phyloP scores from a whole-genome alignment of 2,329 filamentous ascomycete species.

The Neofusicoccum parvum region DNA sequence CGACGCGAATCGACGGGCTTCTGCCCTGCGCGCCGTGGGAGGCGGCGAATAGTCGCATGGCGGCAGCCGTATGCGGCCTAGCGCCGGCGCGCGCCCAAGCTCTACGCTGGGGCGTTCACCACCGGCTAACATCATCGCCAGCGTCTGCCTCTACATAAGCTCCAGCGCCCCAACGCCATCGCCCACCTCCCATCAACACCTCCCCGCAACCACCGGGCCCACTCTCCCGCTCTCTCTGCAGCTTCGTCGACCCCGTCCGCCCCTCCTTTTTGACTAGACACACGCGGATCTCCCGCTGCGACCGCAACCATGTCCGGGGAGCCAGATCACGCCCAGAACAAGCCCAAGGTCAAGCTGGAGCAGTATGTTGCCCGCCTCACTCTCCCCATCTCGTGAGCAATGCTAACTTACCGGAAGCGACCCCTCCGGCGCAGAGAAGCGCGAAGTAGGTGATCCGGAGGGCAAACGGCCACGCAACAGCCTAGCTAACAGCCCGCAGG shows the following conservation, averaged over 20 bases:
- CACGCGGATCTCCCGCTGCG: constrained; percentile 8
- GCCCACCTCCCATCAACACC: constrained; percentile 1
- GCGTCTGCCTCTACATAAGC: constrained; percentile 19
- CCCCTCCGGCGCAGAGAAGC: constrained; percentile 83
- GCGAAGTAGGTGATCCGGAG: constrained; percentile 64
- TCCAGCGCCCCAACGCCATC: constrained; percentile 12
- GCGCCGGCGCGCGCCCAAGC: constrained; percentile 15
- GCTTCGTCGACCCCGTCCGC: constrained; percentile 6
- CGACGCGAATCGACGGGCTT: constrained; percentile 12
- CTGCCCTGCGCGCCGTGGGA: constrained; percentile 1
- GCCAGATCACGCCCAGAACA: constrained; percentile 46
- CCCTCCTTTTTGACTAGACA: background rate
- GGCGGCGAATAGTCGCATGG: constrained; percentile 3
- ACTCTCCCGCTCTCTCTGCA: constrained; percentile 3
- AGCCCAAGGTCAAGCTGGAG: constrained; percentile 52
- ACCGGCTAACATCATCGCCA: constrained; percentile 22
- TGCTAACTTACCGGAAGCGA: constrained; percentile 65
- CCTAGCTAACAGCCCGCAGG: constrained; percentile 54
- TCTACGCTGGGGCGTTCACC: constrained; percentile 13
- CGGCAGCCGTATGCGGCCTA: constrained; percentile 3
- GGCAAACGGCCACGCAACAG: constrained; percentile 22
- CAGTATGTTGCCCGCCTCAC: constrained; percentile 39
- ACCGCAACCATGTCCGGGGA: constrained; percentile 51
- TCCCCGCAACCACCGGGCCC: constrained; percentile 9
- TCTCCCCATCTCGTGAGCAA: constrained; percentile 22